Evolutionary conservation across 495 filamentous ascomycete species (phyloP), one percentile per base, ranked within the genome.

Genomic region (Neurospora sp.): DNA sequence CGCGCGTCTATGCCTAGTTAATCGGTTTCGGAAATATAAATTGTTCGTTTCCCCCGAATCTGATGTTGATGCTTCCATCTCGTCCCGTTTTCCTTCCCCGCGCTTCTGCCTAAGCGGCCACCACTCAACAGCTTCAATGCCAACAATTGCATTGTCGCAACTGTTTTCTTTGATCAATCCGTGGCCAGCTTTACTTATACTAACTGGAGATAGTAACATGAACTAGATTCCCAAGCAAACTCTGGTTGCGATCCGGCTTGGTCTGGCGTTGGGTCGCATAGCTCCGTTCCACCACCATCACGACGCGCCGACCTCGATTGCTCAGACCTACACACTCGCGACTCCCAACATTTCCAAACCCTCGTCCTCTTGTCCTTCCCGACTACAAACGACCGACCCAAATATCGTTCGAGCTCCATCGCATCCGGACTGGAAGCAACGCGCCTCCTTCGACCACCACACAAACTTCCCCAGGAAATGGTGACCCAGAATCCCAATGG

Each of bases 171-270:
- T 61, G 53, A 61, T 61, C 73, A 73, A 77, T 69, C 71, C 68
- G 73, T 74, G 75, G 42, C 74, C 41, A 27, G 39, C 41, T 31
- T 39, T 72, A 41, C 69, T 69, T 40, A 47, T 69, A 78, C 83
- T 84, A 76, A 84, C 77, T 68, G 38, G 45, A 74, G 69, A 45
- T 75, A 82, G 80, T 79, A 82, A 77, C 75, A 86, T 86, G 84
- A 82, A 80, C 81, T 85, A 83, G 77, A 75, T 10, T 69, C 68
- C n/a, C 35, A 35, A 53, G 3, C 70, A 12, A 12, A 70, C 47
- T 76, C 72, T 75, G 35, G 71, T 81, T 78, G 83, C 82, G 82
- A 80, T 80, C 80, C 80, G 79, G 82, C 81, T 74, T 61, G 78
- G 75, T 74, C 80, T 75, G 77, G 77, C 71, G 74, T 72, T 76